phyloP scores from a whole-genome alignment of 2,329 filamentous ascomycete genomes.

The Sporothrix phasma region DNA sequence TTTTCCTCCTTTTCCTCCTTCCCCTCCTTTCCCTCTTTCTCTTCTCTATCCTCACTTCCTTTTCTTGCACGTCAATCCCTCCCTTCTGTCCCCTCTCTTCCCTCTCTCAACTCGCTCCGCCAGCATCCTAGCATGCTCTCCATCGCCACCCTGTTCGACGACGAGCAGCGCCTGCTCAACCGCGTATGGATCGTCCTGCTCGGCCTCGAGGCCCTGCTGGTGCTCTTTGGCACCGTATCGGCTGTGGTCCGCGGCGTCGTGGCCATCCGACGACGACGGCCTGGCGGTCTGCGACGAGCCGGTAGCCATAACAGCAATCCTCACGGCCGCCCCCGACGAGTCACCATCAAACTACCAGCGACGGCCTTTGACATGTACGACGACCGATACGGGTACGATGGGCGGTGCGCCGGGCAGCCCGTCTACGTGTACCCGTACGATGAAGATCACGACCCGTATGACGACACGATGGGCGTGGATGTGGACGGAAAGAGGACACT shows the following conservation, averaged over 20 bases:
- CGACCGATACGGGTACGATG: conserved; percentile 4
- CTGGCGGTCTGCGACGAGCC: not conserved
- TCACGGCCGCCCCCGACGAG: not conserved
- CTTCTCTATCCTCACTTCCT: not conserved
- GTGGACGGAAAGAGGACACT: not conserved
- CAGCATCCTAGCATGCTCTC: conserved; percentile 15
- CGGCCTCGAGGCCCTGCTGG: conserved; percentile 24
- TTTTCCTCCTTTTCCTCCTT: not conserved
- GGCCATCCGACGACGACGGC: conserved; percentile 8
- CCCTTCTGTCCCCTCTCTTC: not conserved
- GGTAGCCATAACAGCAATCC: not conserved
- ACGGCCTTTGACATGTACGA: not conserved
- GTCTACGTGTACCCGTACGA: not conserved
- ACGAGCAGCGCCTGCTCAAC: conserved; percentile 25
- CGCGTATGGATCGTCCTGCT: conserved; percentile 25
- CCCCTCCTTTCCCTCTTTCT: not conserved
- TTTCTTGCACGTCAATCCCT: not conserved
- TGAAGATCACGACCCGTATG: not conserved
- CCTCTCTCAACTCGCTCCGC: not conserved
- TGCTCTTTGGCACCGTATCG: conserved; percentile 17
- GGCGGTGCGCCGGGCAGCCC: not conserved
- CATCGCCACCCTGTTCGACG: conserved; percentile 19
- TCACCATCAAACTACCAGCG: conserved; percentile 12
- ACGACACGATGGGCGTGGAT: not conserved
- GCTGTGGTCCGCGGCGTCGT: conserved; percentile 12